Evolutionary conservation across 1,139 yeast genomes (phyloP), one percentile per base, ranked within the genome.

Genomic region (Kodamaea anthophila): DNA sequence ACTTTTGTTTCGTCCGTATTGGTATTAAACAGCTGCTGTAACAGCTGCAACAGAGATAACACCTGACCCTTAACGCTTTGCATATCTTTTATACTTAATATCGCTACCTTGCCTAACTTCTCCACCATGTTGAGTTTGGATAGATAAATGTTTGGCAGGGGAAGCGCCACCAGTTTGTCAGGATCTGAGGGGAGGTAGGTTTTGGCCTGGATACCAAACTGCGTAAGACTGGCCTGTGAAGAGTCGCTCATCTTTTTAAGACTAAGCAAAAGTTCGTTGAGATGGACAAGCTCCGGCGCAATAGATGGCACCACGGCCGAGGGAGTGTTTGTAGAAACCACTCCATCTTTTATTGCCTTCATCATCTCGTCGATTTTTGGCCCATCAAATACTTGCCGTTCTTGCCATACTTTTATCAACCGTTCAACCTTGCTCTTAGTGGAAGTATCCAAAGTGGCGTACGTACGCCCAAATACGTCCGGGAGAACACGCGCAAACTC

Each of bases 321-420:
- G 9, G 20, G 26, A 16, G 13, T 16, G 15, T 20, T 20, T 16
- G 20, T 16, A 9, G 18, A 16, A 9, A 16, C 18, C 6, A 9
- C 18, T 6, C 8, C 23, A 23, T 9, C 24, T 19, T 11, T 15
- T 15, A 71, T 43, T 2, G 62, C 57, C 9, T 42, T 45, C 24
- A 58, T 63, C 44, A 81, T 60, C n/a, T 52, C 53, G 6, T 51
- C 48, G 28, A 79, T 60, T 14, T 68, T 74, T 2, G 47, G 47
- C 0, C 49, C 46, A 2, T 62, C 40, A 42, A 81, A 84, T 2
- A 86, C 71, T 15, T 52, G 49, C 30, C 96, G 60, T 36, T 83
- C 83, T 31, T 68, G 68, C 94, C 95, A 83, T 10, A 86, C 93
- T 27, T 64, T 71, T 2, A 84, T 62, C 15, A 84, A 74, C 24